Evolutionary conservation across 768 basidiomycete species (phyloP).

Genomic region (Amanita inopinata): DNA sequence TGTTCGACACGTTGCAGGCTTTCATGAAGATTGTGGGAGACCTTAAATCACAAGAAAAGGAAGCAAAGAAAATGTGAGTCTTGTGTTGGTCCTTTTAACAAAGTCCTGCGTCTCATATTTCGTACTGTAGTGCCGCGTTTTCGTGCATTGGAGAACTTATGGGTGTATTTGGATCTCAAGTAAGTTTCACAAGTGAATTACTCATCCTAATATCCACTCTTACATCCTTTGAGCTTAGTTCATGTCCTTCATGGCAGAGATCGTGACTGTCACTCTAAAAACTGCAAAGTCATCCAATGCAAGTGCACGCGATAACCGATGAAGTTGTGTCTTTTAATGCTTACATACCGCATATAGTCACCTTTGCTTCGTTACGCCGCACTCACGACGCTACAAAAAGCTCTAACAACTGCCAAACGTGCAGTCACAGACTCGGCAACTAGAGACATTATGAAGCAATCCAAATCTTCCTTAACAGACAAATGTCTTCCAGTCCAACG

Average conservation of each 20-base stretch:
- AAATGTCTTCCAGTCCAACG: constrained; percentile 82
- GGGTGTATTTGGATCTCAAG: constrained; percentile 75
- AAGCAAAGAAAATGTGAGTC: constrained; percentile 56
- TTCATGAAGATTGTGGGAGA: constrained; percentile 72
- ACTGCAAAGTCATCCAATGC: constrained; percentile 67
- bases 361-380: constrained; percentile 80
- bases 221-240: constrained; percentile 39
- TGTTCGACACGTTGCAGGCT: constrained; percentile 80
- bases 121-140: constrained; percentile 56
- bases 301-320: constrained; percentile 18
- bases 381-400: constrained; percentile 65
- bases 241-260: constrained; percentile 93
- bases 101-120: constrained; percentile 2
- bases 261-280: constrained; percentile 54
- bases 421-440: constrained; percentile 70
- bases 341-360: constrained; percentile 34
- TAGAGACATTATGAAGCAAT: constrained; percentile 81
- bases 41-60: constrained; percentile 54
- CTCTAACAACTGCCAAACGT: constrained; percentile 70
- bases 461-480: constrained; percentile 65
- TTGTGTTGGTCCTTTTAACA: not conserved
- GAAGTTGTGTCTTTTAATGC: not conserved
- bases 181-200: constrained; percentile 24
- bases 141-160: constrained; percentile 87
- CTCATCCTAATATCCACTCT: not conserved